A percentile compares a stretch with the other conserved stretches of the same genome.
phyloP scores from a whole-genome alignment of 2,329 filamentous ascomycete species.

The Zymoseptoria passerinii region DNA sequence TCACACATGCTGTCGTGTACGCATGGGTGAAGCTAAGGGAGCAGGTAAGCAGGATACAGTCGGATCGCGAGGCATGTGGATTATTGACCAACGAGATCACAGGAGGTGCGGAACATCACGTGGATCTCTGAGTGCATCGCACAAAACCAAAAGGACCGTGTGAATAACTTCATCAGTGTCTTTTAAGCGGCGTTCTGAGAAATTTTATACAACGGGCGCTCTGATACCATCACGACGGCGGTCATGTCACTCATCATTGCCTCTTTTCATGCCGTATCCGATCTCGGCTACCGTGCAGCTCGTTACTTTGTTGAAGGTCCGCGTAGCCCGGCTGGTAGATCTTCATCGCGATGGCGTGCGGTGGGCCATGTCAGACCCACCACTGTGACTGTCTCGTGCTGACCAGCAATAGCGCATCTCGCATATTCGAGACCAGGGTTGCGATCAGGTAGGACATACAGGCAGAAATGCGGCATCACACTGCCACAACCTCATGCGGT shows the following conservation, averaged over 20 bases:
- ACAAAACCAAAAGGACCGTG: conserved; percentile 98
- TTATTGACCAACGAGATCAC: conserved; percentile 20
- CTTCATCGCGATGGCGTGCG: background rate
- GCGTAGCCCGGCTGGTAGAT: background rate
- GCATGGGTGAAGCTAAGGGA: conserved; percentile 96
- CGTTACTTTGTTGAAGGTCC: background rate
- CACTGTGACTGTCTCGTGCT: background rate
- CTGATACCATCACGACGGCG: background rate
- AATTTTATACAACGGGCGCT: background rate
- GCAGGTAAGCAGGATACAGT: conserved; percentile 57
- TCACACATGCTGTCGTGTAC: conserved; percentile 90
- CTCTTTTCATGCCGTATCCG: background rate
- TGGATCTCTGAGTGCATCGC: conserved; percentile 99
- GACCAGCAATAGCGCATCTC: no score
- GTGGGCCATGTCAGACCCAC: no score
- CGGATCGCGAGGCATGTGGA: background rate
- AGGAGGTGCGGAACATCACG: conserved; percentile 99
- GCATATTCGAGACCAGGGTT: no score
- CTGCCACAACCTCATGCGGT: background rate
- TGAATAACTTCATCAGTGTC: conserved; percentile 97
- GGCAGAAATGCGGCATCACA: background rate
- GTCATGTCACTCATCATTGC: background rate
- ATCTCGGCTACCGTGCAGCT: background rate
- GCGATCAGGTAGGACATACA: no score
- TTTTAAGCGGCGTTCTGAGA: conserved; percentile 48